Evolutionary conservation across 352 stramenopile species (phyloP), one percentile per base, ranked within the genome.

Genomic region (Globisporangium parvum): DNA sequence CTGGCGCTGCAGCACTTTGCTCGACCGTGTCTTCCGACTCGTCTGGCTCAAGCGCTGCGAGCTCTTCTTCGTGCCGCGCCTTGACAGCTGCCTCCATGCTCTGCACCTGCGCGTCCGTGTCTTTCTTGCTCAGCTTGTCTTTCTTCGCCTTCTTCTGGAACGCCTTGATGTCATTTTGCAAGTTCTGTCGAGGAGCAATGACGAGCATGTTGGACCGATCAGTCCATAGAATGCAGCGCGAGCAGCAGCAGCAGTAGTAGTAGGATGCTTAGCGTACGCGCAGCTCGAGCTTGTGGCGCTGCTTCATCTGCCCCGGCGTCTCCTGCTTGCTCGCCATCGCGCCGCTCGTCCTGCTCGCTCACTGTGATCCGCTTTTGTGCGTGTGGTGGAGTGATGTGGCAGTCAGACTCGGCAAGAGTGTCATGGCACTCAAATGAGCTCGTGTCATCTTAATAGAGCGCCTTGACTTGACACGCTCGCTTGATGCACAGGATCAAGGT

Each of bases 91-190:
- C 57, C 39, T 90, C 80, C 75, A 94, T 83, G 15, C 65, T 55
- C 37, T 68, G 52, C 4, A 91, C 60, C 56, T 87, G 69, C 49
- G 48, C 44, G 47, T 95, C 80, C 11, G 72, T 67, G 8, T 92
- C 80, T 23, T 88, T 88, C 59, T 92, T 95, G 60, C 60, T 79
- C 56, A 88, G 23, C 51, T 83, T 77, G 41, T 93, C 78, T 51
- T 93, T 93, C 66, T 93, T 95, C 54, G 77, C 80, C 18, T 90
- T 89, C 80, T 92, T 93, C 61, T 88, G 80, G 57, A 91, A 86
- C 35, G 56, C 49, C 62, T 95, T 93, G 47, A 89, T 55, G 35
- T 91, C 77, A 49, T 71, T 88, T 72, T 91, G 80, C 62, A 90
- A 67, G 35, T 75, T 80, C 83, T 95, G 39, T 21, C 10, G 4